Evolutionary conservation across 75 land plant species (phyloP).

Genomic region (Cunninghamia lanceolata): DNA sequence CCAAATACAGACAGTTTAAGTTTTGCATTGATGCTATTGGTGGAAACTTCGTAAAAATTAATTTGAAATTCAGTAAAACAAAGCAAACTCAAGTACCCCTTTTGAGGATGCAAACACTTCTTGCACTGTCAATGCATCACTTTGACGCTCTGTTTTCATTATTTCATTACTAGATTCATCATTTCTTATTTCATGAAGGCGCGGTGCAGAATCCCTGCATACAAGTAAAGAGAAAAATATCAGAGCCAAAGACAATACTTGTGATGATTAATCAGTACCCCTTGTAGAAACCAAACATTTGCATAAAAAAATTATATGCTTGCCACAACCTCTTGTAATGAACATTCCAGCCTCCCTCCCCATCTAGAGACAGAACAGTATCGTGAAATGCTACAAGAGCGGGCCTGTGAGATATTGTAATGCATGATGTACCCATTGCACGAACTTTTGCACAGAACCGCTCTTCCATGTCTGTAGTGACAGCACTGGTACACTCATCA

Average conservation of each 20-base stretch:
- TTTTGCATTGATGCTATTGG: not conserved
- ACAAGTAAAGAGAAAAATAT: not conserved
- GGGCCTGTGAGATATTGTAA: conserved; percentile 98
- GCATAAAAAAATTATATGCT: not conserved
- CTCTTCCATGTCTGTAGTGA: conserved; percentile 99
- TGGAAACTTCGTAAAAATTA: not conserved
- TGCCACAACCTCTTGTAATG: conserved; percentile 60
- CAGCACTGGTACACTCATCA: conserved; percentile 99
- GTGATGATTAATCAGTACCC: not conserved
- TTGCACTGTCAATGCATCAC: conserved; percentile 80
- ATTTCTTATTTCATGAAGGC: not conserved
- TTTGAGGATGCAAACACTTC: conserved; percentile 46
- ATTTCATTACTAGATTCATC: conserved; percentile 7
- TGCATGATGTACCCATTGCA: conserved; percentile 99
- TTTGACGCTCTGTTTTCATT: conserved; percentile 54
- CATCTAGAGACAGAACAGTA: conserved; percentile 94
- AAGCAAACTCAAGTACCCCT: conserved; percentile 33
- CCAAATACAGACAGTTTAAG: not conserved
- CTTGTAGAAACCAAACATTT: conserved; percentile 1
- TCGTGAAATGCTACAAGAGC: conserved; percentile 99
- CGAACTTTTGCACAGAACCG: conserved; percentile 93
- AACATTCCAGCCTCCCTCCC: conserved; percentile 96
- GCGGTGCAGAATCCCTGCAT: conserved; percentile 10
- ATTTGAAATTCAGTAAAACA: not conserved
- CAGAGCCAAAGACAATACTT: not conserved